Conservation (phyloP, 495 filamentous ascomycete species). For the Penicillium dipodomyicola region DNA sequence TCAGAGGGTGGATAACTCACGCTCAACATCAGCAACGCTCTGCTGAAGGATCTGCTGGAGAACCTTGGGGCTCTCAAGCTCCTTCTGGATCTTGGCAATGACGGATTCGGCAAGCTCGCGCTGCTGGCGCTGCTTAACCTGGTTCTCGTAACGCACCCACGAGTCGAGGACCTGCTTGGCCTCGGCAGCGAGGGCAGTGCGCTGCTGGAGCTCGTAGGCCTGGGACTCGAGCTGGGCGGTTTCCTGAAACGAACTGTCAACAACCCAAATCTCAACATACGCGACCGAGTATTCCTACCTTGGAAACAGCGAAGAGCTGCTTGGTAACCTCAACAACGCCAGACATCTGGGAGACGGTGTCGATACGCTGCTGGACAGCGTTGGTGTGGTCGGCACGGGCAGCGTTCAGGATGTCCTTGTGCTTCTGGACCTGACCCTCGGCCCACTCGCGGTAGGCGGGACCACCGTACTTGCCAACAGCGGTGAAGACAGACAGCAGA, state of each 20-base stretch:
- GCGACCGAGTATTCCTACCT: conserved; percentile 54
- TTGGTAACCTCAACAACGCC: conserved; percentile 95
- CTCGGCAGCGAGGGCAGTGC: conserved; percentile 81
- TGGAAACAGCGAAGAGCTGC: conserved; percentile 94
- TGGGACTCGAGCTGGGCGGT: conserved; percentile 92
- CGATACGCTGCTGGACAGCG: conserved; percentile 90
- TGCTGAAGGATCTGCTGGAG: conserved; percentile 95
- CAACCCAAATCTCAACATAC: conserved; percentile 9
- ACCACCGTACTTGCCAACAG: conserved; percentile 85
- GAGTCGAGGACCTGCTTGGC: conserved; percentile 95
- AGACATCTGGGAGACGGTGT: conserved; percentile 86
- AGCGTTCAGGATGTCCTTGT: conserved; percentile 87
- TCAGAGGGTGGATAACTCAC: conserved; percentile 55
- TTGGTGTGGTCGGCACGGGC: conserved; percentile 90
- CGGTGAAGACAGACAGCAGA: conserved; percentile 84
- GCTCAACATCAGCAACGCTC: conserved; percentile 92
- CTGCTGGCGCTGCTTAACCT: conserved; percentile 98
- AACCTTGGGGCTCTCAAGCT: conserved; percentile 93
- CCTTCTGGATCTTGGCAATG: conserved; percentile 96
- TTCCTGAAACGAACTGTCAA: conserved; percentile 60
- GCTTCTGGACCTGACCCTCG: conserved; percentile 77
- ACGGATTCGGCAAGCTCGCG: conserved; percentile 87
- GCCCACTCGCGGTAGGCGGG: conserved; percentile 93
- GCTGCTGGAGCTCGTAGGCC: conserved; percentile 96
- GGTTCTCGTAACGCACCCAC: conserved; percentile 96